phyloP scores from a whole-genome alignment of 208 protist species.

The Blastocrithidia nonstop region DNA sequence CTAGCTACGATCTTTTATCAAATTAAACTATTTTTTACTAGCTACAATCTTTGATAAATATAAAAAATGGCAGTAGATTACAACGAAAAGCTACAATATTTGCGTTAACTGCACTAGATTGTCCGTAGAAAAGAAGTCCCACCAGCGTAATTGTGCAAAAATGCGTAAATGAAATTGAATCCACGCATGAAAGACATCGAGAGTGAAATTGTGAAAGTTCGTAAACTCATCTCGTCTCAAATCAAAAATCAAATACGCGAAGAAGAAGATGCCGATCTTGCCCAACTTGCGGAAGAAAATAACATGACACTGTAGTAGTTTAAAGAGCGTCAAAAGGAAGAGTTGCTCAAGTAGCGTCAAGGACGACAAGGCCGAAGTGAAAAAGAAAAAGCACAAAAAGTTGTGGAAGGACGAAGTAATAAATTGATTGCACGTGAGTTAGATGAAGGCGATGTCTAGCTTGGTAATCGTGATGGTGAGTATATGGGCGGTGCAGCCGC shows the following conservation, averaged over 20 bases:
- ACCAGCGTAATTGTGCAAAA: conserved; percentile 18
- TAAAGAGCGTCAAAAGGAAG: conserved; percentile 11
- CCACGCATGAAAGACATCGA: conserved; percentile 85
- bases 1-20: too few relatives aligned
- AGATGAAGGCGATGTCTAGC: conserved; percentile 13
- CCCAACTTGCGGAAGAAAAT: conserved; percentile 32
- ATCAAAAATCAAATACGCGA: conserved; percentile 47
- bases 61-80: too few relatives aligned
- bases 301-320: conserved; percentile 51
- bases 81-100: too few relatives aligned
- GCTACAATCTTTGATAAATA: too few relatives aligned
- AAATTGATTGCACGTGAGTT: conserved; percentile 16
- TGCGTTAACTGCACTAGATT: conserved; percentile 45
- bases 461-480: conserved; percentile 31
- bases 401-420: conserved; percentile 26
- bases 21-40: too few relatives aligned
- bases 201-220: conserved; percentile 59
- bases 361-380: background rate
- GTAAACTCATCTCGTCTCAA: conserved; percentile 38
- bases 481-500: background rate
- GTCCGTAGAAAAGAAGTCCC: conserved; percentile 48
- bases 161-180: conserved; percentile 53
- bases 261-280: conserved; percentile 35
- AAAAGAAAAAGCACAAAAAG: conserved; percentile 10
- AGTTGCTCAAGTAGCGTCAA: background rate